phyloP scores from a whole-genome alignment of 352 stramenopile species.

The Globisporangium camurandrum region DNA sequence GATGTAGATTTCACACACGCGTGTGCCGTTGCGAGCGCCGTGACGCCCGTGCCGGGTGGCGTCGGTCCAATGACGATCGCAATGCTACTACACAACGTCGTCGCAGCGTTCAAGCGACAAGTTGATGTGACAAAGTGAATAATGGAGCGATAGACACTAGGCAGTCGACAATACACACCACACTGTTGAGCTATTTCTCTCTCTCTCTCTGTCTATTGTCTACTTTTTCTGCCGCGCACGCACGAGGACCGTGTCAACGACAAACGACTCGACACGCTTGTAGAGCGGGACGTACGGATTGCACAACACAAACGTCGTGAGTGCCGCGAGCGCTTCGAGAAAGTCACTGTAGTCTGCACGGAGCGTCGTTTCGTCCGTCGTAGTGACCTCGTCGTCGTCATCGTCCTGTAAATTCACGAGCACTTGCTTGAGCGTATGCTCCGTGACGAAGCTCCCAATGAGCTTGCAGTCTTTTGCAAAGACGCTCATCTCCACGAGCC shows the following conservation, averaged over 20 bases:
- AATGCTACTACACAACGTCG: slow-evolving; percentile 90
- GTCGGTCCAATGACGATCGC: slow-evolving; percentile 99
- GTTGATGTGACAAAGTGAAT: too few relatives aligned
- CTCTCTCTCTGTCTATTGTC: too few relatives aligned
- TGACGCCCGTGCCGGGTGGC: slow-evolving; percentile 97
- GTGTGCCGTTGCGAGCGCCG: slow-evolving; percentile 71
- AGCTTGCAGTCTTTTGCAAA: slow-evolving; percentile 72
- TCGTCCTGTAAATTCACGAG: slow-evolving; percentile 68
- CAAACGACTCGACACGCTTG: slow-evolving; percentile 73
- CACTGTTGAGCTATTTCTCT: too few relatives aligned
- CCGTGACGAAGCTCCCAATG: slow-evolving; percentile 63
- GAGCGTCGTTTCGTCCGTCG: slow-evolving; percentile 26
- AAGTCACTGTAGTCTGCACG: slow-evolving; percentile 64
- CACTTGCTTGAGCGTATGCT: slow-evolving; percentile 75
- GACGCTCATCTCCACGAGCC: slow-evolving; percentile 45
- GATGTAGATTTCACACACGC: slow-evolving; percentile 93
- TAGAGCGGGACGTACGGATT: slow-evolving; percentile 72
- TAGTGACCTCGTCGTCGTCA: too few relatives aligned
- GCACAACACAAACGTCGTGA: slow-evolving; percentile 74
- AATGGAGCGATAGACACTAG: too few relatives aligned
- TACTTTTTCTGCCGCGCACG: slow-evolving; percentile 69
- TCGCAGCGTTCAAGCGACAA: slow-evolving; percentile 62
- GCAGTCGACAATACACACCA: too few relatives aligned
- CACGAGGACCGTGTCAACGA: slow-evolving; percentile 65
- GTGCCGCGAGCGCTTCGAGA: slow-evolving; percentile 57